Conservation (phyloP, 2,329 filamentous ascomycete species). For the Cercospora janseana region DNA sequence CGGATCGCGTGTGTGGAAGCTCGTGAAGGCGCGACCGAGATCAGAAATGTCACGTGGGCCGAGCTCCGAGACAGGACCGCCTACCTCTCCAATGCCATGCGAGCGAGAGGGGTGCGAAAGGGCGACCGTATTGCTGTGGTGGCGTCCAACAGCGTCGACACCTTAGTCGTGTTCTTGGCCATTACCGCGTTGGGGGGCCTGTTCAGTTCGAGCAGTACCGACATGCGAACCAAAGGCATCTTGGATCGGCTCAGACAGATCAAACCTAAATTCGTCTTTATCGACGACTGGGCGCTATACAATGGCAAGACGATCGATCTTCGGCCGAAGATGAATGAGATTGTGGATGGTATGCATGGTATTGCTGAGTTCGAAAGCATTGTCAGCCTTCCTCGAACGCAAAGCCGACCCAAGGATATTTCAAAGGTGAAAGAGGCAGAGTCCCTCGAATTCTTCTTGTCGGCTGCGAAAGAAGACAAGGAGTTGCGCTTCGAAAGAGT, state of each 20-base stretch:
- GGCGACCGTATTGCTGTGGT: slow-evolving; percentile 76
- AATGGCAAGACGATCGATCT: slow-evolving; percentile 75
- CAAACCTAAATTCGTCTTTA: slow-evolving; percentile 74
- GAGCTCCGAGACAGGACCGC: slow-evolving; percentile 62
- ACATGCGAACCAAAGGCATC: slow-evolving; percentile 78
- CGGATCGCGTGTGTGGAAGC: slow-evolving; percentile 71
- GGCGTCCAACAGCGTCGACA: slow-evolving; percentile 72
- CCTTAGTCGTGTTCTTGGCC: slow-evolving; percentile 68
- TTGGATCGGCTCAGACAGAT: slow-evolving; percentile 73
- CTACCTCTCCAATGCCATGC: slow-evolving; percentile 63
- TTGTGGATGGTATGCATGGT: slow-evolving; percentile 61
- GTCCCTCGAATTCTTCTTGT: slow-evolving; percentile 45
- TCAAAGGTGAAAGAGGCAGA: slow-evolving; percentile 51
- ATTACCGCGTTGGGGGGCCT: slow-evolving; percentile 68
- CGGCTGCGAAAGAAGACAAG: slow-evolving; percentile 40
- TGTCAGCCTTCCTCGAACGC: slow-evolving; percentile 66
- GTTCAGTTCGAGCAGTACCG: slow-evolving; percentile 70
- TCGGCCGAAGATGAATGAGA: slow-evolving; percentile 66
- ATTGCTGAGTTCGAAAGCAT: slow-evolving; percentile 62
- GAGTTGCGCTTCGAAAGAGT: slow-evolving; percentile 58
- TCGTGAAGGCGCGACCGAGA: slow-evolving; percentile 60
- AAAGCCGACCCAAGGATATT: slow-evolving; percentile 57
- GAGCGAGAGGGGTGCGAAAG: slow-evolving; percentile 61
- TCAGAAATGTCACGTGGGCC: slow-evolving; percentile 62
- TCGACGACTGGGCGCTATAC: slow-evolving; percentile 77